Base-by-base conservation (phyloP, 2,329 filamentous ascomycete species). In the Pseudocercospora crystallina region DNA sequence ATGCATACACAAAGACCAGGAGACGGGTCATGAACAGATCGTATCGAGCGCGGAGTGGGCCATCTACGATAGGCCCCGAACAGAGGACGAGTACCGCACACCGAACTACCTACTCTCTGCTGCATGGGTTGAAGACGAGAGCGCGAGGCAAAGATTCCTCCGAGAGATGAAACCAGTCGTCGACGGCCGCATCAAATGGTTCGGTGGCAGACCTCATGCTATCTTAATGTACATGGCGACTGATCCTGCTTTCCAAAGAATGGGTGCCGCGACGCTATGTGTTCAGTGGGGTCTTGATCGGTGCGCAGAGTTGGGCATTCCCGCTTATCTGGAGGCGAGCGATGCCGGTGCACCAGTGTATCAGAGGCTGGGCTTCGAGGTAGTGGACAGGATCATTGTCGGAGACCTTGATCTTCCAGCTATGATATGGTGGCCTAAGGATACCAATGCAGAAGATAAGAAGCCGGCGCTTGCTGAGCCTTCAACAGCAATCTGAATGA, bases 321-420 rank as follows among this genome's bases (percentile, higher is more conserved):
- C 61, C 3, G 62, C 60, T 5, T 73, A 72, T 61, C 40, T 74
- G 30, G 70, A 72, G 51, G 65, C 70, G 8, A 69, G 64, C 3
- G 56, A 62, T 33, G 52, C 55, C 12, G 72, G 65, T 2, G 55
- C 56, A 47, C 60, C 59, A 5, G 54, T 74, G 7, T 74, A 75
- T 54, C 62, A 69, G 58, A 61, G 55, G 51, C 65, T 64, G 57
- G 67, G 65, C 43, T 72, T 66, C 49, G 56, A 56, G 47, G 47
- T 51, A 20, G 46, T 63, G 35, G 60, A 62, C 42, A 13, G 8
- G 12, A 26, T 26, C 20, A 26, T 26, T 26, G 38, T 49, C 5
- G 39, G 47, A 15, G 33, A 31, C 4, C 33, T 17, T 26, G 32
- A 15, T 10, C 49, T 53, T 37, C 54, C 59, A 14, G 48, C 48